Base-by-base conservation (phyloP, 2,329 filamentous ascomycete genomes). In the Penicillium sp. region DNA sequence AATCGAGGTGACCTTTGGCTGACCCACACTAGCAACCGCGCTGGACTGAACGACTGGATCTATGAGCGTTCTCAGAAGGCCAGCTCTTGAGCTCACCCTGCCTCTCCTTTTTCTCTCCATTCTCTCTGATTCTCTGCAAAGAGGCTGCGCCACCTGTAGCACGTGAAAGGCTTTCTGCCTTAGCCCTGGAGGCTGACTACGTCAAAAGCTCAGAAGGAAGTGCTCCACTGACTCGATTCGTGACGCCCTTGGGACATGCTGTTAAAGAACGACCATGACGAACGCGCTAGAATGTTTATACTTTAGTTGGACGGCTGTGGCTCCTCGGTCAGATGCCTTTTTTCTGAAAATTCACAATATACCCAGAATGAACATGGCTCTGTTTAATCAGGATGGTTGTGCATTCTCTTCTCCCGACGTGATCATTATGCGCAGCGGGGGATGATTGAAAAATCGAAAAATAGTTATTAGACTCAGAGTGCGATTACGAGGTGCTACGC, bases 41-140 rank as follows among this genome's bases (percentile, higher is more conserved):
- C 81, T 46, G 91, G 91, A 27, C 73, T 97, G 49, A 98, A 98
- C 65, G 93, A 98, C 71, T 98, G 93, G 93, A 83, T 98, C 54
- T 93, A 91, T 70, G 90, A 97, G 73, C 79, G 88, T 67, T 81
- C 84, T 1, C 83, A 71, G 57, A 64, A 64, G 53, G 64, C 55
- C 12, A 64, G 54, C 48, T 58, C 58, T 37, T 64, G 54, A 59
- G 42, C 34, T 42, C 37, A 33, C 38, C 28, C 13, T 32, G 27
- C 24, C 27, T 27, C 39, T 18, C 18, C 3, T 18, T 18, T 42
- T 47, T 34, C 48, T 45, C 40, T 27, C 45, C 46, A 48, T 51
- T 47, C 34, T 35, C 43, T 11, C 39, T 3, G 18, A 18, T 18
- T 18, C 51, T 51, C 51, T 52, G 18, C 42, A 52, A 32, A 50